Percentiles rank a stretch among this genome's conserved stretches.
Conservation (phyloP, 768 basidiomycete genomes). For the Phylloporus scabripes region DNA sequence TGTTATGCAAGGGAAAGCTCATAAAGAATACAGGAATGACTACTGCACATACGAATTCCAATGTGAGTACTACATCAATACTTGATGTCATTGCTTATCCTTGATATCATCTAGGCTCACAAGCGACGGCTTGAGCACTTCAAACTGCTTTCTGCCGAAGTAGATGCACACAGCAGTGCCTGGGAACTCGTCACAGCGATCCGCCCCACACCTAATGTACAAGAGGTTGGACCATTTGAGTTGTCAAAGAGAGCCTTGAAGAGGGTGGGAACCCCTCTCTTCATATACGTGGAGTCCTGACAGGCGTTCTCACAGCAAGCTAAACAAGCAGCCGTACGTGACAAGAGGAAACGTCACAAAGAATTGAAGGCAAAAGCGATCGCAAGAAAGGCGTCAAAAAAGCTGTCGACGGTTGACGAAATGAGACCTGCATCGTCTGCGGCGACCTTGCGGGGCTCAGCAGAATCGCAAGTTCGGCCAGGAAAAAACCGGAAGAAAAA, state of each 20-base stretch:
- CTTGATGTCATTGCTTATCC: neutral
- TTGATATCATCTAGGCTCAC: slow-evolving; percentile 48
- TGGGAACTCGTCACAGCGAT: slow-evolving; percentile 35
- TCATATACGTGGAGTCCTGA: neutral
- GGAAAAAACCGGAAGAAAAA: slow-evolving; percentile 14
- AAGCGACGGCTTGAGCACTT: slow-evolving; percentile 54
- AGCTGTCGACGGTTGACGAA: neutral
- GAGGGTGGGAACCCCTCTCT: slow-evolving; percentile 39
- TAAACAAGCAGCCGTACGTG: slow-evolving; percentile 39
- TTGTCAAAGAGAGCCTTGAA: slow-evolving; percentile 60
- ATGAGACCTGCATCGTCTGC: neutral
- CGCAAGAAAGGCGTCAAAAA: slow-evolving; percentile 28
- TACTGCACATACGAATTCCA: slow-evolving; percentile 53
- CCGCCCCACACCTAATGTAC: slow-evolving; percentile 1
- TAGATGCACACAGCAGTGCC: slow-evolving; percentile 43
- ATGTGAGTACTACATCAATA: slow-evolving; percentile 42
- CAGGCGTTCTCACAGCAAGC: slow-evolving; percentile 36
- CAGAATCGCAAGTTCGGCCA: neutral
- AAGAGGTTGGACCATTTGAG: slow-evolving; percentile 11
- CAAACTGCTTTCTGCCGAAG: slow-evolving; percentile 34
- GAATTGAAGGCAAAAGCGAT: slow-evolving; percentile 38
- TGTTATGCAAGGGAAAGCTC: slow-evolving; percentile 67
- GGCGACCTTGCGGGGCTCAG: neutral
- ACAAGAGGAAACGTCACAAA: slow-evolving; percentile 47
- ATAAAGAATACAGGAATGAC: slow-evolving; percentile 57